Evolutionary conservation across 805 yeast genomes (phyloP), one percentile per base, ranked within the genome.

Genomic region (Babjeviella inositovora): DNA sequence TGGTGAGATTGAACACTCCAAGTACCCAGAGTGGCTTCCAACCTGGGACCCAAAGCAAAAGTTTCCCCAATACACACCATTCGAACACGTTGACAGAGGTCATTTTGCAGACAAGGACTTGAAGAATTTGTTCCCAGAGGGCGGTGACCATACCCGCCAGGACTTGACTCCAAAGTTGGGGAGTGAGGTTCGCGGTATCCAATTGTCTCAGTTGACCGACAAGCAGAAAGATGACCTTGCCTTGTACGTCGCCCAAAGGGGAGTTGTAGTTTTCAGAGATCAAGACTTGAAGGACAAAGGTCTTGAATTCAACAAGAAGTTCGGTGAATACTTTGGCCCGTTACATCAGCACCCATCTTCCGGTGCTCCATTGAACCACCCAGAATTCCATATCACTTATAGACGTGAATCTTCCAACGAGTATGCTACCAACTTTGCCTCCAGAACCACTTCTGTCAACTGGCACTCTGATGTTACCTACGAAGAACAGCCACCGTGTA

Each of bases 391-490:
- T 33, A 48, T 72, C 18, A 68, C 71, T 11, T 70, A 64, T 43
- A 55, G 76, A 34, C 45, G 62, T 30, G 52, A 63, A 6, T 50
- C 47, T 31, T 38, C 45, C 20, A 50, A 43, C 14, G 60, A 53
- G 27, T 41, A 47, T 20, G 46, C 43, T 22, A 39, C 51, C 28
- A 43, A 44, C 4, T 52, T 57, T 25, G 35, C 42, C 7, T 33
- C 41, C 18, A 47, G 45, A 25, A 47, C 53, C 18, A 45, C 49
- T 31, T 50, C 54, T 23, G 50, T 56, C 13, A 38, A 45, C 24
- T 76, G 79, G 77, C 87, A 76, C 45, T 63, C 79, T 4, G 90
- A 76, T 42, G 75, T 72, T 19, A 62, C 80, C 15, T 76, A 71
- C 41, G 85, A 75, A 43, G 56, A 57, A 28, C 80, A 71, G 42